Conservation (phyloP, 2,329 filamentous ascomycete species). For the Colletotrichum plurivorum region DNA sequence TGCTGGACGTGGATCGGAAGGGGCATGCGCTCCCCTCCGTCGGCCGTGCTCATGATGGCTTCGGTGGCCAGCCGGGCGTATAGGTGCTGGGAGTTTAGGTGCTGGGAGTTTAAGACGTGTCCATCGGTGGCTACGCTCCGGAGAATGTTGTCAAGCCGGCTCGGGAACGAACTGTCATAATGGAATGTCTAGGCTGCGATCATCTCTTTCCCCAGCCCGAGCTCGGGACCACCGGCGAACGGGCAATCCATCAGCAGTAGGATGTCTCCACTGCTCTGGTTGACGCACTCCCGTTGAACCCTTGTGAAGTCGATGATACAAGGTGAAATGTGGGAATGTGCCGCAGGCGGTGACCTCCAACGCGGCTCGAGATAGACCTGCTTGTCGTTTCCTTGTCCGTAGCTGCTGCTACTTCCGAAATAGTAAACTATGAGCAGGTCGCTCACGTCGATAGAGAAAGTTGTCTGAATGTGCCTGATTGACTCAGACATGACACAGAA, state of each 20-base stretch:
- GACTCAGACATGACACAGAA: not conserved
- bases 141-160: not conserved
- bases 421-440: not conserved
- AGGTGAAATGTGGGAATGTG: not conserved
- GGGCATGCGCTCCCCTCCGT: not conserved
- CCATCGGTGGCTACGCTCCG: not conserved
- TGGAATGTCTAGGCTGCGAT: not conserved
- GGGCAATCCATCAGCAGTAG: not conserved
- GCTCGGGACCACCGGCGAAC: too few relatives aligned
- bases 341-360: not conserved
- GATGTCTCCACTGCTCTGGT: not conserved
- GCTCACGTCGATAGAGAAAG: not conserved
- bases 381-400: not conserved
- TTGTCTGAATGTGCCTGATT: not conserved
- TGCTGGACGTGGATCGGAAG: not conserved
- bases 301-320: not conserved
- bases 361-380: not conserved
- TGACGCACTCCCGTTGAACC: not conserved
- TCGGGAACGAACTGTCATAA: not conserved
- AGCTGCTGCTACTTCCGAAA: not conserved
- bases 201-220: not conserved
- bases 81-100: not conserved
- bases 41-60: not conserved
- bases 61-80: not conserved
- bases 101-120: not conserved